These are phyloP conservation scores for Thuja plicata DNA, from an alignment of 83 land plant genomes.

Conservation along the genomic window DNA sequence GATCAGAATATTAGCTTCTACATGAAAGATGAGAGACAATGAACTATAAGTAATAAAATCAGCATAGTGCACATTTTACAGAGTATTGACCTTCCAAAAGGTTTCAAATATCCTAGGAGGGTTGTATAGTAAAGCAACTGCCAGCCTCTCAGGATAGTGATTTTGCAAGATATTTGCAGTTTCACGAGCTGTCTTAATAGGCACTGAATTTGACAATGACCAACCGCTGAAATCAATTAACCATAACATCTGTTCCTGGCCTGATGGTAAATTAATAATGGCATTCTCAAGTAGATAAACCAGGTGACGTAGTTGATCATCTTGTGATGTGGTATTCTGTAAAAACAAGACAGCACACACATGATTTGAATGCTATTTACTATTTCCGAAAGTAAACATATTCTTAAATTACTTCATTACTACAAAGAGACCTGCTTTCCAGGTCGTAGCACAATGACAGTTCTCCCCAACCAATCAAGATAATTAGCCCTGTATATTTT, in stretches of 20 bases:
- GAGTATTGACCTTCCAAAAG: constrained; percentile 70
- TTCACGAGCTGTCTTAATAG: constrained; percentile 74
- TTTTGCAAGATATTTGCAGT: constrained; percentile 59
- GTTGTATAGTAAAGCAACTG: constrained; percentile 69
- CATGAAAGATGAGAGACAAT: not conserved
- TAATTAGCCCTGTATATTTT: constrained; percentile 76
- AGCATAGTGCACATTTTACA: not conserved
- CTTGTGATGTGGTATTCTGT: constrained; percentile 76
- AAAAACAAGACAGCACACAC: not conserved
- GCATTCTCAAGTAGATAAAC: constrained; percentile 88
- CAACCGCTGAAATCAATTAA: constrained; percentile 82
- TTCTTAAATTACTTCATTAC: not conserved
- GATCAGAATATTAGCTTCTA: not conserved
- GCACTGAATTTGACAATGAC: constrained; percentile 57
- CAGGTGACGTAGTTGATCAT: constrained; percentile 66
- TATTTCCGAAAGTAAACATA: not conserved
- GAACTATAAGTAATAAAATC: not conserved
- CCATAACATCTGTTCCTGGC: constrained; percentile 93
- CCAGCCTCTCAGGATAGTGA: constrained; percentile 87
- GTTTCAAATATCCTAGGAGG: constrained; percentile 83
- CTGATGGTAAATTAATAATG: constrained; percentile 68
- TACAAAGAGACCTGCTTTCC: constrained; percentile 58
- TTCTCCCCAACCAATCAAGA: constrained; percentile 64
- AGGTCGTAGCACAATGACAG: constrained; percentile 74
- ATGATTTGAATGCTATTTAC: not conserved